These are phyloP conservation scores for Kazachstania sp. DNA, from an alignment of 1,139 yeast genomes.

Conservation along the genomic window DNA sequence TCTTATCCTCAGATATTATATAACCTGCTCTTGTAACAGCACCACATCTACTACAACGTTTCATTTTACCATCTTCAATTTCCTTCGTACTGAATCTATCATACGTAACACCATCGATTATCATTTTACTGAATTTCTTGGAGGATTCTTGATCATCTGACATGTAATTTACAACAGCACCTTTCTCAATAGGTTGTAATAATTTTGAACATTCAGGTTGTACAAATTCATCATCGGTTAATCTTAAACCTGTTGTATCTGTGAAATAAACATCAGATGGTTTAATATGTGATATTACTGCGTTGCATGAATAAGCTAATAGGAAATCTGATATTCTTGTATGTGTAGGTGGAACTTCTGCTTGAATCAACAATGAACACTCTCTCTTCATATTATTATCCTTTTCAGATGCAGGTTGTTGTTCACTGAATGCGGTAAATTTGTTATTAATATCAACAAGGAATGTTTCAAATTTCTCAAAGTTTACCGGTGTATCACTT, in stretches of 20 bases:
- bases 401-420: slow-evolving; percentile 10
- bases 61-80: slow-evolving; percentile 18
- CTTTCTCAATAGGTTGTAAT: slow-evolving; percentile 24
- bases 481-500: slow-evolving; percentile 28
- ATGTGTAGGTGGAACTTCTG: slow-evolving; percentile 24
- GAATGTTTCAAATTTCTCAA: slow-evolving; percentile 30
- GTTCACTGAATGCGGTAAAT: slow-evolving; percentile 24
- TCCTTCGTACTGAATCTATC: slow-evolving; percentile 21
- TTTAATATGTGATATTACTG: slow-evolving; percentile 26
- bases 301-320: slow-evolving; percentile 22
- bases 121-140: slow-evolving; percentile 18
- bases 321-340: slow-evolving; percentile 23
- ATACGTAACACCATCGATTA: slow-evolving; percentile 29
- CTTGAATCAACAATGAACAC: slow-evolving; percentile 27
- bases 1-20: slow-evolving; percentile 23
- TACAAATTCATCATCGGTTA: slow-evolving; percentile 25
- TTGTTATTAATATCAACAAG: slow-evolving; percentile 27
- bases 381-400: slow-evolving; percentile 16
- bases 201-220: slow-evolving; percentile 14
- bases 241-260: slow-evolving; percentile 26
- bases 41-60: slow-evolving; percentile 31
- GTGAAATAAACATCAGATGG: slow-evolving; percentile 27
- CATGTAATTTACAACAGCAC: slow-evolving; percentile 21
- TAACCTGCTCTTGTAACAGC: slow-evolving; percentile 31
- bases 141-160: slow-evolving; percentile 13